Percentiles rank a stretch among this genome's conserved stretches.
phyloP scores from a whole-genome alignment of 148 eudicot species.

The Rhododendron simsii region DNA sequence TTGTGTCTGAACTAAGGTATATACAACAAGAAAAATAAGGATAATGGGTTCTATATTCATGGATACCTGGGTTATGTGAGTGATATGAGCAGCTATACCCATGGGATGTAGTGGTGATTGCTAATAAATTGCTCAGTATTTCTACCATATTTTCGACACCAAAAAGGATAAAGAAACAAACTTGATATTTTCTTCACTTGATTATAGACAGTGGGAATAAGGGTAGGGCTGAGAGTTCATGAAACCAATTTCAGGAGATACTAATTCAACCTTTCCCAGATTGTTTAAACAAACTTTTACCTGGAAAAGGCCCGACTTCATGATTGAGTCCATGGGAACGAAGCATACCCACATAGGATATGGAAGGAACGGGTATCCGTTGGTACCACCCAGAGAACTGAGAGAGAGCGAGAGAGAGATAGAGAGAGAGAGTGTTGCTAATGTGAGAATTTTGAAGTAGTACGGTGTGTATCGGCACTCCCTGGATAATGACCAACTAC shows the following conservation, averaged over 20 bases:
- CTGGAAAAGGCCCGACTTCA: background rate
- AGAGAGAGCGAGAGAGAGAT: background rate
- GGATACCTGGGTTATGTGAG: background rate
- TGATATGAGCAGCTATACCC: slow-evolving; percentile 14
- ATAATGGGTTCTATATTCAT: background rate
- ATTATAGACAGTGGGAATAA: background rate
- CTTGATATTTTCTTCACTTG: background rate
- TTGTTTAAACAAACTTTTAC: background rate
- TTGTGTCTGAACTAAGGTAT: slow-evolving; percentile 14
- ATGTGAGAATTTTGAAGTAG: background rate
- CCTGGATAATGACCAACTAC: background rate
- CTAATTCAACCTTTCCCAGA: background rate
- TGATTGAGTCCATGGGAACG: background rate
- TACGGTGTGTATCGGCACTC: background rate
- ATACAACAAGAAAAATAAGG: background rate
- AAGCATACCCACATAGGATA: background rate
- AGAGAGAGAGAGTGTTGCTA: background rate
- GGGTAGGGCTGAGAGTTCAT: background rate
- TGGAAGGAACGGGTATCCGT: background rate
- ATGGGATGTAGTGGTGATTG: slow-evolving; percentile 5
- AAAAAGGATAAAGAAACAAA: background rate
- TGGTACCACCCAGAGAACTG: background rate
- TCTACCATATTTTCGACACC: slow-evolving; percentile 9
- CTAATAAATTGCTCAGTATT: slow-evolving; percentile 6
- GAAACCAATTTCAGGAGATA: background rate